Evolutionary conservation across 768 basidiomycete species (phyloP).

Genomic region (Termitomyces sp.): DNA sequence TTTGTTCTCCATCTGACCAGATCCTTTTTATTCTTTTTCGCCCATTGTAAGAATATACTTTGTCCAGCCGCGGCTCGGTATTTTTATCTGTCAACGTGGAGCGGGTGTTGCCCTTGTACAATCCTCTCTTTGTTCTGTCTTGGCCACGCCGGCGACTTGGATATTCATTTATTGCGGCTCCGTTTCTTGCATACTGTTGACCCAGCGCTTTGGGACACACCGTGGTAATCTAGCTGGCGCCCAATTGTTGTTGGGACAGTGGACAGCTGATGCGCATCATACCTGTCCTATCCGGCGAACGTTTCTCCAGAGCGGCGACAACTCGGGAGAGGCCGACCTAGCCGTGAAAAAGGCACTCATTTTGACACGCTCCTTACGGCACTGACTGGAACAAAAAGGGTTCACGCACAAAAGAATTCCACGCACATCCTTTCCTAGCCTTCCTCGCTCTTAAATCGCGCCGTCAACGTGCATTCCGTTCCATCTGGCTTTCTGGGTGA

Average conservation of each 20-base stretch:
- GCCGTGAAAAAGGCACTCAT: background rate
- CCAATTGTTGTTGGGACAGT: conserved; percentile 8
- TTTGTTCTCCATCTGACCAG: background rate
- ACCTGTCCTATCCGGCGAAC: conserved; percentile 4
- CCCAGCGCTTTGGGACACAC: conserved; percentile 3
- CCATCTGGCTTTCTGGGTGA: background rate
- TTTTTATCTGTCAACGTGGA: conserved; percentile 11
- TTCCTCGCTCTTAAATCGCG: background rate
- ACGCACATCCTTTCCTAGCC: background rate
- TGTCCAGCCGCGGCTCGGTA: conserved; percentile 5
- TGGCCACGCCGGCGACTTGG: background rate
- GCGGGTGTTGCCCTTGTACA: conserved; percentile 6
- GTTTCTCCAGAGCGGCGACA: conserved; percentile 4
- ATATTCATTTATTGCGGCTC: background rate
- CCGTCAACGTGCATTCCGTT: background rate
- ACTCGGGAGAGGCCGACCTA: conserved; percentile 10
- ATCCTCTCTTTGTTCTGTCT: background rate
- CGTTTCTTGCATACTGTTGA: background rate
- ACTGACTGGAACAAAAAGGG: background rate
- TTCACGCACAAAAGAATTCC: background rate
- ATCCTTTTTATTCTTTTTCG: background rate
- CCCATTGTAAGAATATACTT: background rate
- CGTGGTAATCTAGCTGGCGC: conserved; percentile 8
- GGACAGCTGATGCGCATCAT: conserved; percentile 13
- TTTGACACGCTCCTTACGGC: conserved; percentile 5